These are phyloP conservation scores for Nematodospora valgi DNA, from an alignment of 805 yeast species.

Conservation along the genomic window DNA sequence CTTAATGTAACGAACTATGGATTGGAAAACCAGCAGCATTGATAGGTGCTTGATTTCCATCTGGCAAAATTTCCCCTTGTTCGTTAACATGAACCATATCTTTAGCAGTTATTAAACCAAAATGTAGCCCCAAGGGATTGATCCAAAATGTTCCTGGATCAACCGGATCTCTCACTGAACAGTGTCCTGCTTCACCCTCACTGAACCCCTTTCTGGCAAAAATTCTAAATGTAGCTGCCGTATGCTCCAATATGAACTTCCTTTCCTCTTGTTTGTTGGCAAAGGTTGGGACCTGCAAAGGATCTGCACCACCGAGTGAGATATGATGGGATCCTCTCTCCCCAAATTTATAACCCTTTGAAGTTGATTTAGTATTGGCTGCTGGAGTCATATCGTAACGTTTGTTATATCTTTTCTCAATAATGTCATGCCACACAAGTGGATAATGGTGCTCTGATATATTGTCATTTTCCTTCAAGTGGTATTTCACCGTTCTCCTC, in stretches of 20 bases:
- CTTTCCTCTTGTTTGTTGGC: constrained; percentile 46
- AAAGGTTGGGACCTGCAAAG: constrained; percentile 48
- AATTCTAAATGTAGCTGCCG: constrained; percentile 80
- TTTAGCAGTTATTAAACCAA: constrained; percentile 36
- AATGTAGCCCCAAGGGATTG: constrained; percentile 77
- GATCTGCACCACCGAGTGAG: constrained; percentile 49
- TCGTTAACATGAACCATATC: constrained; percentile 37
- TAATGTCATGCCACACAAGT: too few relatives aligned
- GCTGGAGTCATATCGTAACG: constrained; percentile 7
- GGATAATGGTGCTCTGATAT: too few relatives aligned
- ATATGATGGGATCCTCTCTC: constrained; percentile 56
- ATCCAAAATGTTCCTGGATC: constrained; percentile 79
- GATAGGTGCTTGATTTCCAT: constrained; percentile 33
- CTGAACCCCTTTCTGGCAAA: constrained; percentile 74
- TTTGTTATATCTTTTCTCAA: too few relatives aligned
- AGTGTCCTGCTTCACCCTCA: constrained; percentile 83
- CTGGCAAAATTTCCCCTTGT: constrained; percentile 32
- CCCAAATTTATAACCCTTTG: constrained; percentile 37
- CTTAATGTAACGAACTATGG: constrained; percentile 34
- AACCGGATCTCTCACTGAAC: constrained; percentile 78
- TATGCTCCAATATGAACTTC: constrained; percentile 58
- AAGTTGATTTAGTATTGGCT: constrained; percentile 14
- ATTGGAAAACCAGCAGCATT: constrained; percentile 41
- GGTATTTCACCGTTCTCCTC: too few relatives aligned
- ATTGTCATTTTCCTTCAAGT: too few relatives aligned